Conservation (phyloP, 768 basidiomycete species). For the Rickenella mellea region DNA sequence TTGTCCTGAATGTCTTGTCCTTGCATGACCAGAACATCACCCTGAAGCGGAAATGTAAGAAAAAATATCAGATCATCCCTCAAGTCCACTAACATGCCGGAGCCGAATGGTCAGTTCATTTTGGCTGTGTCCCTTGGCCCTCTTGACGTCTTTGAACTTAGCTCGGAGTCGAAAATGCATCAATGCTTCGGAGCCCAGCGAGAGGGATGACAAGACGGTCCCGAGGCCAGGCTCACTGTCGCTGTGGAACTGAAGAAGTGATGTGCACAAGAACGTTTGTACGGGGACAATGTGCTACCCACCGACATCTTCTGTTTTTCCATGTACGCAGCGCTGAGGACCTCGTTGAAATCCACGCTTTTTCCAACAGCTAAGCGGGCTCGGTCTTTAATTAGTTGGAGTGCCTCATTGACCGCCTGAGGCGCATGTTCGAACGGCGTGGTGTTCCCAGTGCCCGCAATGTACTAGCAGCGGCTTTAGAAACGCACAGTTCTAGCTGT, state of each 20-base stretch:
- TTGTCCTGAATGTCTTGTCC: constrained; percentile 54
- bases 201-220: constrained; percentile 64
- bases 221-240: constrained; percentile 70
- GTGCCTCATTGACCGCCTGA: constrained; percentile 46
- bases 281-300: constrained; percentile 13
- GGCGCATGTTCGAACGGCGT: constrained; percentile 54
- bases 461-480: constrained; percentile 39
- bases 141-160: constrained; percentile 23
- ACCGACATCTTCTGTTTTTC: constrained; percentile 80
- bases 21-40: constrained; percentile 74
- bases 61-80: background rate
- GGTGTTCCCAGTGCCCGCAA: constrained; percentile 68
- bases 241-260: constrained; percentile 54
- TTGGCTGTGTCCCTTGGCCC: constrained; percentile 14
- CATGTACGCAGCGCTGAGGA: constrained; percentile 79
- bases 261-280: background rate
- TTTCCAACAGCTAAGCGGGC: constrained; percentile 34
- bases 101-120: constrained; percentile 47
- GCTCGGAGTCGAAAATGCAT: constrained; percentile 66
- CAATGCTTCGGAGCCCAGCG: constrained; percentile 63
- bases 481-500: background rate
- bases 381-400: constrained; percentile 48
- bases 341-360: constrained; percentile 55
- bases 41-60: constrained; percentile 29
- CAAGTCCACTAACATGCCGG: constrained; percentile 43